Evolutionary conservation across 805 yeast species (phyloP).

Genomic region (Grigorovia transvaalensis): DNA sequence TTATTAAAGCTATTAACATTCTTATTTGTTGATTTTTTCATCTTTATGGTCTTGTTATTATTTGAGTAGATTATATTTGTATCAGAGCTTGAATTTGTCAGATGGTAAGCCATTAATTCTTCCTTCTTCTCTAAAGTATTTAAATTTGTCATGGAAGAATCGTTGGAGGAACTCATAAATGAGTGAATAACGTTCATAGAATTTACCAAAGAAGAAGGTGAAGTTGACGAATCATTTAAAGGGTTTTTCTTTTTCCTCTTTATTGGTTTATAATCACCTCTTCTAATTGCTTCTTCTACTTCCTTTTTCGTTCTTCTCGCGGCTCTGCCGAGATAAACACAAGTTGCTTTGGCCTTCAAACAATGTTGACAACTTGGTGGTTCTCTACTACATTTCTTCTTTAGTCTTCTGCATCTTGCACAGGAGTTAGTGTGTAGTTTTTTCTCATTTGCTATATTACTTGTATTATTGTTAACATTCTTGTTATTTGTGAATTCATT

Average conservation of each 20-base stretch:
- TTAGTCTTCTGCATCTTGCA: slow-evolving; percentile 37
- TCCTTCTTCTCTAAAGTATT: too few species aligned
- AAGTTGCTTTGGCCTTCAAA: slow-evolving; percentile 25
- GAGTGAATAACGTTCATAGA: background rate
- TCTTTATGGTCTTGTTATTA: too few species aligned
- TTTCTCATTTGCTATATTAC: background rate
- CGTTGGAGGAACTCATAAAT: background rate
- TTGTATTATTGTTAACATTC: background rate
- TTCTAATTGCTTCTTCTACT: slow-evolving; percentile 14
- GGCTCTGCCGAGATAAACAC: slow-evolving; percentile 37
- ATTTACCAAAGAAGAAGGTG: background rate
- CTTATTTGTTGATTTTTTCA: too few species aligned
- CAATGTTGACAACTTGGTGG: slow-evolving; percentile 38
- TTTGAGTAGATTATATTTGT: background rate
- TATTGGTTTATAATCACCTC: slow-evolving; percentile 16
- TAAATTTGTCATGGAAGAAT: background rate
- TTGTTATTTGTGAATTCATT: background rate
- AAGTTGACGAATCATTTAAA: background rate
- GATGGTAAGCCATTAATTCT: background rate
- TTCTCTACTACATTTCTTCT: slow-evolving; percentile 40
- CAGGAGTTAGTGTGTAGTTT: slow-evolving; percentile 31
- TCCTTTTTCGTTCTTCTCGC: slow-evolving; percentile 32
- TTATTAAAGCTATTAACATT: too few species aligned
- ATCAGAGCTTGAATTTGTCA: background rate
- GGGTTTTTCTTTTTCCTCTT: slow-evolving; percentile 1